These are phyloP conservation scores for Datura wrightii DNA, from an alignment of 257 asterid genomes.

Conservation along the genomic window DNA sequence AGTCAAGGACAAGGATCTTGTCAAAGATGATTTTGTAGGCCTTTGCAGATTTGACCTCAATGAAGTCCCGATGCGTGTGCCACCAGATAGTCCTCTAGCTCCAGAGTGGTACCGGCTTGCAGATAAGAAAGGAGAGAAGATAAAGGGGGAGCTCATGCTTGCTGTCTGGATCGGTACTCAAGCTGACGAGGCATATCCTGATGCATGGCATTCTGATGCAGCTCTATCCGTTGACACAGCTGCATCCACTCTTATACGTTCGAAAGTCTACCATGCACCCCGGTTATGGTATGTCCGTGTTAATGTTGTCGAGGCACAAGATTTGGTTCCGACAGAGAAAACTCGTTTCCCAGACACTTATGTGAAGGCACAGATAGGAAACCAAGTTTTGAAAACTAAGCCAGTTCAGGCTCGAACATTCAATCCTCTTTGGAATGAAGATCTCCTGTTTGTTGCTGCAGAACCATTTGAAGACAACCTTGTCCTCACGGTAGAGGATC, in stretches of 20 bases:
- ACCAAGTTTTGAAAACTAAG: slow-evolving; percentile 83
- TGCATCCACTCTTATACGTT: slow-evolving; percentile 70
- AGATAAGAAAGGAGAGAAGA: slow-evolving; percentile 82
- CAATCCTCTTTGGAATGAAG: slow-evolving; percentile 92
- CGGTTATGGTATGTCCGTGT: slow-evolving; percentile 91
- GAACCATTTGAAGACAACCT: slow-evolving; percentile 95
- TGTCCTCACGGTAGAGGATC: slow-evolving; percentile 81
- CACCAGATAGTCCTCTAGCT: slow-evolving; percentile 95
- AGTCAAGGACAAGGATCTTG: slow-evolving; percentile 81
- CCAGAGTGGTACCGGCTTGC: slow-evolving; percentile 91
- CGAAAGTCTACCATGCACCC: slow-evolving; percentile 92
- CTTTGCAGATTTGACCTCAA: slow-evolving; percentile 69
- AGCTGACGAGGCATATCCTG: slow-evolving; percentile 93
- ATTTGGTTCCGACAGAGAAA: slow-evolving; percentile 71
- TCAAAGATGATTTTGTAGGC: slow-evolving; percentile 86
- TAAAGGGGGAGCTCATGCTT: slow-evolving; percentile 87
- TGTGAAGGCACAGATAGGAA: slow-evolving; percentile 89
- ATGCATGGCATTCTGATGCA: slow-evolving; percentile 95
- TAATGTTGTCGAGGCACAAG: slow-evolving; percentile 89
- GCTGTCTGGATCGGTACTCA: slow-evolving; percentile 96
- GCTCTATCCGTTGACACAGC: slow-evolving; percentile 79
- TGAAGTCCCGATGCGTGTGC: slow-evolving; percentile 88
- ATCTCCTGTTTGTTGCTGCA: slow-evolving; percentile 80
- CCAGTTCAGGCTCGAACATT: slow-evolving; percentile 70
- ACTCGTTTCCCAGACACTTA: slow-evolving; percentile 77